phyloP scores from a whole-genome alignment of 176 grass and related monocot genomes.

The barley (Hordeum vulgare) region DNA sequence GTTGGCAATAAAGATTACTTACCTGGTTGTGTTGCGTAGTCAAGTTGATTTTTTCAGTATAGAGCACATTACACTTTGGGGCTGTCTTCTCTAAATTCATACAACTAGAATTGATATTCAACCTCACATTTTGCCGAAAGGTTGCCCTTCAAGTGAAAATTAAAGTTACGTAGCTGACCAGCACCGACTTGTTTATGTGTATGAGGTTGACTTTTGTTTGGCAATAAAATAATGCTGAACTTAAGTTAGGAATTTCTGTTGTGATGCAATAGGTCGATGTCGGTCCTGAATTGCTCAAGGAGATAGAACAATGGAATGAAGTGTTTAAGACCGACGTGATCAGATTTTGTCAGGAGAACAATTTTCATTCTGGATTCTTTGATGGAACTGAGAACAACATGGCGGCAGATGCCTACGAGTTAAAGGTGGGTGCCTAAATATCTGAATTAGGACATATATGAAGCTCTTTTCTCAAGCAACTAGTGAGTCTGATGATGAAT shows the following conservation, averaged over 20 bases:
- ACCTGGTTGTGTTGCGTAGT: background rate
- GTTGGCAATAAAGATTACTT: background rate
- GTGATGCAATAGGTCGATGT: conserved; percentile 49
- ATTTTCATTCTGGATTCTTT: conserved; percentile 89
- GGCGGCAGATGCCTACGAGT: conserved; percentile 85
- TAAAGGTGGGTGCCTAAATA: conserved; percentile 42
- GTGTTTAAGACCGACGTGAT: conserved; percentile 61
- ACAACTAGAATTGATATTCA: background rate
- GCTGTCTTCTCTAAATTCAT: background rate
- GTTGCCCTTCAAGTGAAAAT: background rate
- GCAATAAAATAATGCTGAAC: background rate
- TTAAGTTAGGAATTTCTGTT: background rate
- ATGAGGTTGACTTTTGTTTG: background rate
- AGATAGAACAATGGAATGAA: conserved; percentile 91
- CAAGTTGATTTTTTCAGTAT: background rate
- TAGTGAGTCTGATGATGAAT: conserved; percentile 1
- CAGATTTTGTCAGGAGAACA: conserved; percentile 90
- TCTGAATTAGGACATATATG: background rate
- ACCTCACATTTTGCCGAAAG: background rate
- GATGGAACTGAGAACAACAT: conserved; percentile 85
- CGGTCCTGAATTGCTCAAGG: conserved; percentile 65
- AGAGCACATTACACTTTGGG: background rate
- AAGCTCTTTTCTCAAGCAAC: background rate
- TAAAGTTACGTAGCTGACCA: background rate
- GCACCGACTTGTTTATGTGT: background rate